Evolutionary conservation across 768 basidiomycete genomes (phyloP), one percentile per base, ranked within the genome.

Genomic region (Mycena venus): DNA sequence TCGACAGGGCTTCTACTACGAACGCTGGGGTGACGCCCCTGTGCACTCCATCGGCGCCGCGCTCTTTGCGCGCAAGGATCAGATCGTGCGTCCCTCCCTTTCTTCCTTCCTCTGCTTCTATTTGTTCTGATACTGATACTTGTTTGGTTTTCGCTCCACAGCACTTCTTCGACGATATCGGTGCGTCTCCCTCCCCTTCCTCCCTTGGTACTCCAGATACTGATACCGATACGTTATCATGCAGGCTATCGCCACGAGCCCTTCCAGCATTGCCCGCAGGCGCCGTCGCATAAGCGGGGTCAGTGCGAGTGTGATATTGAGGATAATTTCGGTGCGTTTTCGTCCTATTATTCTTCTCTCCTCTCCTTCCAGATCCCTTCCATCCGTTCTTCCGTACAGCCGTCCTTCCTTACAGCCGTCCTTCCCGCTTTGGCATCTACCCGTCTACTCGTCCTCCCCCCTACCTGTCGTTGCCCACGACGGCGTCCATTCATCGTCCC

Each of bases 281-380:
- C 86, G 36, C 86, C 85, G 15, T 75, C 82, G 34, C 92, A 93
- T 82, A 81, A 81, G 32, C 84, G 85, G 53, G 90, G 90, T 55
- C 90, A 89, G 78, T 94, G 93, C 77, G 90, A 89, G 83, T 94
- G 93, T 77, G 87, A 90, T 70, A 82, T 85, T 4, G 82, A 82
- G 12, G 87, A 92, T 49, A 90, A 87, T 76, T 90, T 90, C 74
- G 88, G 88, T 89, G 76, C 71, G 87, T 74, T 19, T n/a, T 23
- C 17, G 49, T 51, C 49, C n/a, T 19, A 9, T 51, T 51, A 9
- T 51, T 7, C 21, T 44, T 44, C 17, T 44, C 42, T 44, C 42
- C 4, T 44, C 42, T 44, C 14, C 42, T 44, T 19, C 42, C 8
- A n/a, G n/a, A n/a, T n/a, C n/a, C n/a, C n/a, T n/a, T n/a, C n/a